These are phyloP conservation scores for Peterozyma xylosa DNA, from an alignment of 805 yeast genomes.

Conservation along the genomic window DNA sequence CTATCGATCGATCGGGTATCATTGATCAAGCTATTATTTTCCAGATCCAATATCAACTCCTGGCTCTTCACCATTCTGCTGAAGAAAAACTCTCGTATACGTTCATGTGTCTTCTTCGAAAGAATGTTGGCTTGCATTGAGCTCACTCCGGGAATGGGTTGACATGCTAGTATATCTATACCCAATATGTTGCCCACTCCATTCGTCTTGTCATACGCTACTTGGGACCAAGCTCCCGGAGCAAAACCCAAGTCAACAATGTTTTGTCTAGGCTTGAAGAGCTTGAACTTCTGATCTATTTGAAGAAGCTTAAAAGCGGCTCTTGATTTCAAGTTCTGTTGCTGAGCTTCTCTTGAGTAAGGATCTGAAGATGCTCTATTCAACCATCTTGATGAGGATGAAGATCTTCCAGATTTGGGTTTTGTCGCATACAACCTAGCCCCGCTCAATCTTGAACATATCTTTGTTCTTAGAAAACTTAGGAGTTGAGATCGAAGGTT, in stretches of 20 bases:
- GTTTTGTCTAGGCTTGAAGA: constrained; percentile 45
- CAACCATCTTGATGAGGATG: constrained; percentile 69
- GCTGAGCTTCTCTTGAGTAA: constrained; percentile 61
- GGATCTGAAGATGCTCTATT: constrained; percentile 59
- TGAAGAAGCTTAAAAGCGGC: constrained; percentile 89
- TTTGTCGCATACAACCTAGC: constrained; percentile 6
- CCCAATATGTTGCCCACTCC: constrained; percentile 60
- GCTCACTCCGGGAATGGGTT: constrained; percentile 76
- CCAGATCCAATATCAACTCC: constrained; percentile 1
- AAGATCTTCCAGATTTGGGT: constrained; percentile 17
- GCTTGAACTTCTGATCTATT: constrained; percentile 52
- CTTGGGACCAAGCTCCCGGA: constrained; percentile 94
- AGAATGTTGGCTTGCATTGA: constrained; percentile 86
- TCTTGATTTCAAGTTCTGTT: constrained; percentile 60
- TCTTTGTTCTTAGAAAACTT: constrained; percentile 2
- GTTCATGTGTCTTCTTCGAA: constrained; percentile 52
- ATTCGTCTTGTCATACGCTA: constrained; percentile 48
- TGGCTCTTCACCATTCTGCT: constrained; percentile 12
- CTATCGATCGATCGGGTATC: constrained; percentile 11
- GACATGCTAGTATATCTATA: constrained; percentile 70
- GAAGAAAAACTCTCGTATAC: constrained; percentile 43
- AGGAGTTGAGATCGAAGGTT: not conserved
- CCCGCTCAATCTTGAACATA: not conserved
- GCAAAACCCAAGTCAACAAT: constrained; percentile 89
- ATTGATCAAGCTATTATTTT: constrained; percentile 11